Evolutionary conservation across 345 rosid genomes (phyloP).

Genomic region (Pugionium dolabratum): DNA sequence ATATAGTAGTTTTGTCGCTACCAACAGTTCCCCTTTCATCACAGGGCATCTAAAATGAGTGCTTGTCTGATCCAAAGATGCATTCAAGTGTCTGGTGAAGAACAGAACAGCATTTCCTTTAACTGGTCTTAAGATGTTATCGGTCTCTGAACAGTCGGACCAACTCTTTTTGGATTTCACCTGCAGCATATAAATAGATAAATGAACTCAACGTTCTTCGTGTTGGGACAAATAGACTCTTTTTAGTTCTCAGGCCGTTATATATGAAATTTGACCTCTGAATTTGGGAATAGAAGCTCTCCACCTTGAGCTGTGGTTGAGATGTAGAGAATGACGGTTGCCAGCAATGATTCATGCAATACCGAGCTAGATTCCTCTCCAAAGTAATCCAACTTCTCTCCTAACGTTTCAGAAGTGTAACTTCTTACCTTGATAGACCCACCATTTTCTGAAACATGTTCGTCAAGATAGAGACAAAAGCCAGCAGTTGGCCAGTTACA

Average conservation of each 20-base stretch:
- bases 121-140: conserved; percentile 53
- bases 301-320: conserved; percentile 76
- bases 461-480: conserved; percentile 13
- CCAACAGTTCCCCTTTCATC: conserved; percentile 66
- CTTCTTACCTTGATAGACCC: conserved; percentile 51
- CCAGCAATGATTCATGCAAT: conserved; percentile 53
- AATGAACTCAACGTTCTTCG: background rate
- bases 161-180: conserved; percentile 42
- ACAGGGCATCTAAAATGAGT: conserved; percentile 79
- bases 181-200: conserved; percentile 39
- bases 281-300: conserved; percentile 64
- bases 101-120: conserved; percentile 83
- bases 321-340: conserved; percentile 71
- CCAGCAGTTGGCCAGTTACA: background rate
- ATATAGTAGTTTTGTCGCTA: conserved; percentile 64
- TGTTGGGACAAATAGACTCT: background rate
- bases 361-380: conserved; percentile 45
- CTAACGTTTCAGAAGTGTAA: conserved; percentile 52
- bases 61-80: conserved; percentile 57
- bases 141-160: conserved; percentile 58
- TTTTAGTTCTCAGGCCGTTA: background rate
- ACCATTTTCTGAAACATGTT: conserved; percentile 54
- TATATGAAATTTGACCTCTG: conserved; percentile 52
- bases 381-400: conserved; percentile 51
- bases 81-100: conserved; percentile 60